Evolutionary conservation across 208 protist genomes (phyloP).

Genomic region (Leptomonas pyrrhocoris): DNA sequence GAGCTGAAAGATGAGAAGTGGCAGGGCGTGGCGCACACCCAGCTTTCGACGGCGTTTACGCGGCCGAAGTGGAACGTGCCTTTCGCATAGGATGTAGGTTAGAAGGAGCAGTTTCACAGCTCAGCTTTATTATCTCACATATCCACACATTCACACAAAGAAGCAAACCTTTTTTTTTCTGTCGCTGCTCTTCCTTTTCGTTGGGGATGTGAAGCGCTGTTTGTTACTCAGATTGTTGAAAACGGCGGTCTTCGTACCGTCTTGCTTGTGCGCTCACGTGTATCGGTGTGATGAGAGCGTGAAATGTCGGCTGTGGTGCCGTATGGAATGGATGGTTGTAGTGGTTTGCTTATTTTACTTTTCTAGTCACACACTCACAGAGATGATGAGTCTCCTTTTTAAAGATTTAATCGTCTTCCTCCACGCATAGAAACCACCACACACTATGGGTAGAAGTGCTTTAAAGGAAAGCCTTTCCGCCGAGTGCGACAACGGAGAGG

Average conservation of each 20-base stretch:
- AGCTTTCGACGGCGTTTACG: constrained; percentile 74
- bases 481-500: too few relatives aligned
- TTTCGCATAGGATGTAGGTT: constrained; percentile 52
- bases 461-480: too few relatives aligned
- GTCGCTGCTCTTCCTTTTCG: not conserved
- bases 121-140: not conserved
- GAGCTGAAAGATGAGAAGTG: constrained; percentile 76
- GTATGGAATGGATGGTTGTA: too few relatives aligned
- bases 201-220: not conserved
- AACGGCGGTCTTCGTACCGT: too few relatives aligned
- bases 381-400: not conserved
- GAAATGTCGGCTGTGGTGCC: too few relatives aligned
- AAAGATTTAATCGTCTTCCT: not conserved
- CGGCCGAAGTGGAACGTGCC: constrained; percentile 85
- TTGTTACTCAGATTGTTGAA: not conserved
- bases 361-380: not conserved
- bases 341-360: not conserved
- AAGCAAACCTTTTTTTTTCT: not conserved
- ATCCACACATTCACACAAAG: too few relatives aligned
- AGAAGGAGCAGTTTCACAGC: too few relatives aligned
- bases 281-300: too few relatives aligned
- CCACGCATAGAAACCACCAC: not conserved
- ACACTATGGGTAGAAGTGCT: not conserved
- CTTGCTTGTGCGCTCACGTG: too few relatives aligned
- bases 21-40: constrained; percentile 82